Evolutionary conservation across 164 flowering plant genomes (phyloP).

Genomic region (Magnolia sinica): DNA sequence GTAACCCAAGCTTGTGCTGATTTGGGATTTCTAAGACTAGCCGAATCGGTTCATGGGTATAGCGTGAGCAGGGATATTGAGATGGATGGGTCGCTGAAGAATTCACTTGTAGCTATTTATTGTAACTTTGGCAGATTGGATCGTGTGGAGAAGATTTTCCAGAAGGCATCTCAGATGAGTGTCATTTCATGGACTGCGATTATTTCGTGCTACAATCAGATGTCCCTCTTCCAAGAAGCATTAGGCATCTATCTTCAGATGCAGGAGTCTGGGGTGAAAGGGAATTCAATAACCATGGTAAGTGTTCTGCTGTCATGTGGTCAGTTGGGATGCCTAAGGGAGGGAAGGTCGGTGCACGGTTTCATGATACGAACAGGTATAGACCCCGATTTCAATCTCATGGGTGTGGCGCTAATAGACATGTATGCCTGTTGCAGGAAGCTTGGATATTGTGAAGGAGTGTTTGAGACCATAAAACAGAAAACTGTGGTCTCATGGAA

Average conservation of each 20-base stretch:
- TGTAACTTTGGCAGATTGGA: constrained; percentile 51
- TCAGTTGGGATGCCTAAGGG: constrained; percentile 39
- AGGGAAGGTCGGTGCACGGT: constrained; percentile 68
- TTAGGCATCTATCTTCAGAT: constrained; percentile 37
- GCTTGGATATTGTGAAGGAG: constrained; percentile 25
- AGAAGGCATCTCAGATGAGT: constrained; percentile 8
- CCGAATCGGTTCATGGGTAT: constrained; percentile 61
- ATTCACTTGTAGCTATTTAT: constrained; percentile 58
- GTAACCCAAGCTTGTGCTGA: constrained; percentile 62
- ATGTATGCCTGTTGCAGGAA: constrained; percentile 52
- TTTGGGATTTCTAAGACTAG: constrained; percentile 37
- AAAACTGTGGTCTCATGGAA: constrained; percentile 61
- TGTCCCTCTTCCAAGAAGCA: constrained; percentile 41
- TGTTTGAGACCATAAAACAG: constrained; percentile 32
- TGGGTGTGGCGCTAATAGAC: constrained; percentile 50
- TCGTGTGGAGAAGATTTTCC: constrained; percentile 50
- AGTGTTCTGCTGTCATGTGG: constrained; percentile 53
- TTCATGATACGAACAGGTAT: constrained; percentile 40
- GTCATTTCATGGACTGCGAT: constrained; percentile 56
- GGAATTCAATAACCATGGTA: constrained; percentile 53
- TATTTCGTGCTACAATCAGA: constrained; percentile 63
- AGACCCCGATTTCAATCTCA: constrained; percentile 32
- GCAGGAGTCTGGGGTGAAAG: constrained; percentile 36
- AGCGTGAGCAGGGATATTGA: constrained; percentile 36
- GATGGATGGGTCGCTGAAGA: constrained; percentile 36